These are phyloP conservation scores for Galium porrigens DNA, from an alignment of 305 asterid genomes.

Conservation along the genomic window DNA sequence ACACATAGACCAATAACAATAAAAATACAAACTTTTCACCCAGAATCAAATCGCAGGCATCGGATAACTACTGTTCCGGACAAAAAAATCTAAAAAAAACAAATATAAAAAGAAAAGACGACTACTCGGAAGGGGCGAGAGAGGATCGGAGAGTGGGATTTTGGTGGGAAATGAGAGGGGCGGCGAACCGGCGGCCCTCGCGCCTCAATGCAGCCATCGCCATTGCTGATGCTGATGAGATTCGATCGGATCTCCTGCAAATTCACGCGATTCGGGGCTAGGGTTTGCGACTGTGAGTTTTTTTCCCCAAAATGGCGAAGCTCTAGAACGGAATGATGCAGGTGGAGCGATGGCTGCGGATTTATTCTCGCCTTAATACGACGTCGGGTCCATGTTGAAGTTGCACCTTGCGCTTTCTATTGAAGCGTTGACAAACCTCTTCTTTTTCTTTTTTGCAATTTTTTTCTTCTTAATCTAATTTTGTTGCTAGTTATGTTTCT, in stretches of 20 bases:
- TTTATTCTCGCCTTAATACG: conserved; percentile 1
- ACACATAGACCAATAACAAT: background rate
- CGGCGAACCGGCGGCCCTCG: conserved; percentile 69
- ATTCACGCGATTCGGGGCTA: conserved; percentile 1
- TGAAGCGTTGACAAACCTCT: background rate
- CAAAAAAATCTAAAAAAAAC: background rate
- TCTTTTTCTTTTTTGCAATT: no score
- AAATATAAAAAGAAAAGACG: background rate
- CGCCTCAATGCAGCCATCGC: conserved; percentile 83
- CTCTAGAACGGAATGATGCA: background rate
- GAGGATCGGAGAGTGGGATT: conserved; percentile 48
- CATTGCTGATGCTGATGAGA: conserved; percentile 29
- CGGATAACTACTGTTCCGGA: background rate
- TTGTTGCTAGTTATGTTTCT: no score
- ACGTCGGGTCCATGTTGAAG: background rate
- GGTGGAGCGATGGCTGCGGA: background rate
- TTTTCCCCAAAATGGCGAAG: background rate
- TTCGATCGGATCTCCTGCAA: conserved; percentile 20
- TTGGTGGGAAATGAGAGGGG: conserved; percentile 41
- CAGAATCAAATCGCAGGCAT: background rate
- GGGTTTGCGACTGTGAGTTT: conserved; percentile 7
- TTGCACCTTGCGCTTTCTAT: background rate
- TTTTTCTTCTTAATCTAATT: no score
- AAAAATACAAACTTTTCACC: background rate
- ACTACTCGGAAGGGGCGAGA: conserved; percentile 38